Conservation (phyloP, 768 basidiomycete species). For the Hysterangium stoloniferum region DNA sequence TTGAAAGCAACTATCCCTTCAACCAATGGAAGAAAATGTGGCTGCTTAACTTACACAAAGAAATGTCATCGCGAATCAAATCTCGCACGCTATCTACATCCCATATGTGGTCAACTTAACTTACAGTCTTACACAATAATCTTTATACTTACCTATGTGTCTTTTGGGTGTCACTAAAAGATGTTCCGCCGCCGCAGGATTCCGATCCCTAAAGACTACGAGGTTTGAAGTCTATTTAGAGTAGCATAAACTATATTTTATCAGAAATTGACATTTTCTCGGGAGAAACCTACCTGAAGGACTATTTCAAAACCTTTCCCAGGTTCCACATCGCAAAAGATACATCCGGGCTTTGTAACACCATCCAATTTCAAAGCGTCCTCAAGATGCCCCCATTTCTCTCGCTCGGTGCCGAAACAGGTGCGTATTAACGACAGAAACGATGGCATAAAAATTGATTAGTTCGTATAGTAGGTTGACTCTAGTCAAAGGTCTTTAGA, state of each 20-base stretch:
- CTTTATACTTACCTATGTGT: conserved; percentile 26
- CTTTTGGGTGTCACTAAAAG: conserved; percentile 28
- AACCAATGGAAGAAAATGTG: conserved; percentile 16
- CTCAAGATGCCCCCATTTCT: no score
- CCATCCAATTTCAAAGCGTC: neutral
- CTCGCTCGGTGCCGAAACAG: no score
- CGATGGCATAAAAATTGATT: no score
- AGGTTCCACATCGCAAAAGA: conserved; percentile 25
- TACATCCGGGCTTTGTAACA: conserved; percentile 16
- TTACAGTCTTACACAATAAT: conserved; percentile 1
- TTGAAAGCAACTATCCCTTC: conserved; percentile 14
- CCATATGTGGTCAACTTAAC: conserved; percentile 1
- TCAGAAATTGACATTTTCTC: neutral
- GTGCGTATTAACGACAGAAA: no score
- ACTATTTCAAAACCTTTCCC: conserved; percentile 29
- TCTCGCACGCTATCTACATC: conserved; percentile 46
- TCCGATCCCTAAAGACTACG: conserved; percentile 29
- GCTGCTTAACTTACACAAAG: conserved; percentile 37
- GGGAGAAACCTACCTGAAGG: conserved; percentile 22
- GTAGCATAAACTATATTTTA: neutral
- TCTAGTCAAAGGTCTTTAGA: no score
- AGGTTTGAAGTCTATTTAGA: conserved; percentile 22
- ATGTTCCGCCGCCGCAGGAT: conserved; percentile 29
- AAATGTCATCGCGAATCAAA: conserved; percentile 36
- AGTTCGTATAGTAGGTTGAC: no score